Evolutionary conservation across 1,284 basidiomycete species (phyloP).

Genomic region (Ganoderma meredithae): DNA sequence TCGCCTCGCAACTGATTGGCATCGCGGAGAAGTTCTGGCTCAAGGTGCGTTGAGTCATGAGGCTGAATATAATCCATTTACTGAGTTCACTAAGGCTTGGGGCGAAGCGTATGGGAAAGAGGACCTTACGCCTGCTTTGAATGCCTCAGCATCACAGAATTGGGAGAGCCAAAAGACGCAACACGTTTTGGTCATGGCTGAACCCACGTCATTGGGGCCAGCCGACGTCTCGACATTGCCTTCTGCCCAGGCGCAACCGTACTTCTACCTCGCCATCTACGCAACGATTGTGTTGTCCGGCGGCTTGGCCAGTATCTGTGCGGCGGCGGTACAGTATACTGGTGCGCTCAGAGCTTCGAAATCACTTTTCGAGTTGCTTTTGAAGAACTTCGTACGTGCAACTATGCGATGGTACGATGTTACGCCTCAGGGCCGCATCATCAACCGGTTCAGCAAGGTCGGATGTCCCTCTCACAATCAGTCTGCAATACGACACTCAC

Average conservation of each 20-base stretch:
- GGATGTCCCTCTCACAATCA: neutral
- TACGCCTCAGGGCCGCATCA: slow-evolving; percentile 63
- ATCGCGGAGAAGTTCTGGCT: slow-evolving; percentile 78
- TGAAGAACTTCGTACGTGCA: slow-evolving; percentile 64
- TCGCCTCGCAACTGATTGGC: slow-evolving; percentile 56
- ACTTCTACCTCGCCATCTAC: slow-evolving; percentile 72
- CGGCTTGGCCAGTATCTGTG: slow-evolving; percentile 53
- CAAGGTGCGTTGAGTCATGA: slow-evolving; percentile 52
- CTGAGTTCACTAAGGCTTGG: slow-evolving; percentile 55
- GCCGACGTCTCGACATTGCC: slow-evolving; percentile 43
- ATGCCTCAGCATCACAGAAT: slow-evolving; percentile 24
- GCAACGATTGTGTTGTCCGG: slow-evolving; percentile 60
- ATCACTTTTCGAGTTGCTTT: slow-evolving; percentile 60
- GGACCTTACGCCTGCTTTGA: slow-evolving; percentile 18
- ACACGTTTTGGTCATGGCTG: slow-evolving; percentile 40
- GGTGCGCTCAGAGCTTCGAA: slow-evolving; percentile 68
- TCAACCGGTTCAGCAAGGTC: slow-evolving; percentile 69
- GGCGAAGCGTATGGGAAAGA: slow-evolving; percentile 61
- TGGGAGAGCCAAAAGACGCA: slow-evolving; percentile 44
- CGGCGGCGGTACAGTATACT: slow-evolving; percentile 63
- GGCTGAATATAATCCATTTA: too few relatives aligned
- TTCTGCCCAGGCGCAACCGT: slow-evolving; percentile 58
- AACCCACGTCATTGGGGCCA: neutral
- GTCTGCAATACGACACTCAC: neutral
- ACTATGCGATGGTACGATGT: slow-evolving; percentile 64